Evolutionary conservation across 169 alveolate species (phyloP).

Genomic region (Eimeria maxima): DNA sequence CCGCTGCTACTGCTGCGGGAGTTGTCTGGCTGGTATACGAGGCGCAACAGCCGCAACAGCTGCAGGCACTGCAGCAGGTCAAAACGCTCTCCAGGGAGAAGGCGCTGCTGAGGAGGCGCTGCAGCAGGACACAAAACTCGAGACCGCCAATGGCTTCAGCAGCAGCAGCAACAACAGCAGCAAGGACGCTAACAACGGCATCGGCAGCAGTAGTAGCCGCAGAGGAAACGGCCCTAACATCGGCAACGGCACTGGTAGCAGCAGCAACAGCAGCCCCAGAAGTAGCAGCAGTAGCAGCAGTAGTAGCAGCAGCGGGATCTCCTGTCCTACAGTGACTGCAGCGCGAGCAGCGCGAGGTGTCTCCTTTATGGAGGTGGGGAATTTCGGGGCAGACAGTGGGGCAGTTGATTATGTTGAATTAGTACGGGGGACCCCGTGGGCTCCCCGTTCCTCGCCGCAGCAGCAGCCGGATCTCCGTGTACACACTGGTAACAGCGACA

Average conservation of each 20-base stretch:
- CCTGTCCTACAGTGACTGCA: constrained; percentile 23
- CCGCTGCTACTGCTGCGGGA: constrained; percentile 54
- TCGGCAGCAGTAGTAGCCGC: not conserved
- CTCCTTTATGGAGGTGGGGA: constrained; percentile 50
- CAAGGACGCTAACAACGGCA: not conserved
- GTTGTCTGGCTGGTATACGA: not conserved
- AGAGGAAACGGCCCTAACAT: not conserved
- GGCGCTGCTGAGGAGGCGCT: not conserved
- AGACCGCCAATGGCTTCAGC: not conserved
- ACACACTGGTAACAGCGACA: not conserved
- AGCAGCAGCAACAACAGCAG: not conserved
- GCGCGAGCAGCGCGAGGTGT: constrained; percentile 56
- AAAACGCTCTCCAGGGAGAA: not conserved
- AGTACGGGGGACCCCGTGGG: constrained; percentile 69
- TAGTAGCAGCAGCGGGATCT: constrained; percentile 12
- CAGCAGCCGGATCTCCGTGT: constrained; percentile 30
- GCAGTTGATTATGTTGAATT: constrained; percentile 57
- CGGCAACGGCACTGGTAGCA: not conserved
- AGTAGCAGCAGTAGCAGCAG: constrained; percentile 34
- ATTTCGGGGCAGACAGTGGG: constrained; percentile 32
- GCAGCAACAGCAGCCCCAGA: not conserved
- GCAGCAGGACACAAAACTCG: not conserved
- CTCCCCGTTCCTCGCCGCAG: not conserved
- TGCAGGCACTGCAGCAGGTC: no score
- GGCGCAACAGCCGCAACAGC: not conserved